These are phyloP conservation scores for Botrytis porri DNA, from an alignment of 2,329 filamentous ascomycete genomes.

Conservation along the genomic window DNA sequence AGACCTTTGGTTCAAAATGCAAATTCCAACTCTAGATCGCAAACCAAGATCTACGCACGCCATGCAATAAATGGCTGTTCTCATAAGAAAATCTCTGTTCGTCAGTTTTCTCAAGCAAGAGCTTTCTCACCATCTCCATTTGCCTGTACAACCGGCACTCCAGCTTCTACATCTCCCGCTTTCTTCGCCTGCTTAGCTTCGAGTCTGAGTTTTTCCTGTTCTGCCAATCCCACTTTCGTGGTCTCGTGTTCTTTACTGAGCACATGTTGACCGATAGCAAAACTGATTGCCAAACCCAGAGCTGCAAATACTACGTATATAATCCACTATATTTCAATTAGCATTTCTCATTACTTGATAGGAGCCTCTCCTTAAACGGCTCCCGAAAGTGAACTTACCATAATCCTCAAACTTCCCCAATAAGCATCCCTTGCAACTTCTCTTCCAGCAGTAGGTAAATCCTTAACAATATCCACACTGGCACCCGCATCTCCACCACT, in stretches of 20 bases:
- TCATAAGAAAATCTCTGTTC: not conserved
- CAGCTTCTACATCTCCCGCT: slow-evolving; percentile 3
- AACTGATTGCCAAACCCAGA: slow-evolving; percentile 41
- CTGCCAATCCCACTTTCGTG: slow-evolving; percentile 47
- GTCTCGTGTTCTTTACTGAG: slow-evolving; percentile 51
- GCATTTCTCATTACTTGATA: not conserved
- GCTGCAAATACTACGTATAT: slow-evolving; percentile 35
- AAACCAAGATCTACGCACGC: not conserved
- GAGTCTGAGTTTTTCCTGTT: slow-evolving; percentile 30
- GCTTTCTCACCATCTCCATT: slow-evolving; percentile 10
- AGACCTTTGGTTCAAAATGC: not conserved
- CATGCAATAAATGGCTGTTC: not conserved
- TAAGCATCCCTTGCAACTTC: slow-evolving; percentile 31
- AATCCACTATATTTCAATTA: slow-evolving; percentile 29
- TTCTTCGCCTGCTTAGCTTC: slow-evolving; percentile 26
- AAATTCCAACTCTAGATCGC: not conserved
- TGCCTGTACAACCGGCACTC: slow-evolving; percentile 3
- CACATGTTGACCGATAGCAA: slow-evolving; percentile 45
- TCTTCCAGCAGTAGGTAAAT: slow-evolving; percentile 27
- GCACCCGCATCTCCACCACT: slow-evolving; percentile 34
- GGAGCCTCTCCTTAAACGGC: too few relatives aligned
- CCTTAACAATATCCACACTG: slow-evolving; percentile 31
- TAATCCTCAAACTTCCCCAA: slow-evolving; percentile 31
- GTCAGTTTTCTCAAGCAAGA: not conserved
- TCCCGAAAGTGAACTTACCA: slow-evolving; percentile 19